A percentile compares a stretch with the other conserved stretches of the same genome.
phyloP scores from a whole-genome alignment of 2,329 filamentous ascomycete species.

The Basipetospora chlamydospora region DNA sequence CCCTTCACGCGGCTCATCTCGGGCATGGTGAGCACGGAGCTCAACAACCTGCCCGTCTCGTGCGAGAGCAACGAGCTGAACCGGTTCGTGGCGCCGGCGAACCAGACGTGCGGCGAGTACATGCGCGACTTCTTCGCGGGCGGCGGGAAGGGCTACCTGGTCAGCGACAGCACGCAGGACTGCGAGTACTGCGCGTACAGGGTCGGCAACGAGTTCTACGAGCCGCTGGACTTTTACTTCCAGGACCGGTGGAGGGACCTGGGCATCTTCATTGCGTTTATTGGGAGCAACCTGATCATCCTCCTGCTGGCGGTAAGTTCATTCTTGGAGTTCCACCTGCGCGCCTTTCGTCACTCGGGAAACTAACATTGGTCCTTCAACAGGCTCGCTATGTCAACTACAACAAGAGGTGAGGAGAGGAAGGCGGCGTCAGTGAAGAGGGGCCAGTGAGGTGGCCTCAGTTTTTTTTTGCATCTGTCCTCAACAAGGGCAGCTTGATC shows the following conservation, averaged over 20 bases:
- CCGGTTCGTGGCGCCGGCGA: slow-evolving; percentile 49
- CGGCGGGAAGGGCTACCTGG: slow-evolving; percentile 60
- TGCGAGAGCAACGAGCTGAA: slow-evolving; percentile 52
- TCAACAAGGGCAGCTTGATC: too few species aligned
- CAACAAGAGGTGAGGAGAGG: slow-evolving; percentile 16
- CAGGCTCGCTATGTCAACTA: slow-evolving; percentile 39
- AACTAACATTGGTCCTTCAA: neutral
- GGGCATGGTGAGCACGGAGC: slow-evolving; percentile 65
- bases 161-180: slow-evolving; percentile 38
- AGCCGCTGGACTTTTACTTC: slow-evolving; percentile 50
- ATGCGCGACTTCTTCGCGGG: slow-evolving; percentile 54
- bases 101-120: slow-evolving; percentile 59
- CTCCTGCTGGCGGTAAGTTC: slow-evolving; percentile 36
- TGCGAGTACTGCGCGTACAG: slow-evolving; percentile 77
- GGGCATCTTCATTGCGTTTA: slow-evolving; percentile 63
- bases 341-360: too few species aligned
- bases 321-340: too few species aligned
- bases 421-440: too few species aligned
- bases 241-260: slow-evolving; percentile 64
- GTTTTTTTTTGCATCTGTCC: too few species aligned
- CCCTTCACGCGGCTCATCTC: slow-evolving; percentile 72
- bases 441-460: too few species aligned
- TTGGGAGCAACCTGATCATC: slow-evolving; percentile 61
- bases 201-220: slow-evolving; percentile 68
- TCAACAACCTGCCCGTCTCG: slow-evolving; percentile 48